Evolutionary conservation across 2,329 filamentous ascomycete species (phyloP).

Genomic region (Talaromyces funiculosus): DNA sequence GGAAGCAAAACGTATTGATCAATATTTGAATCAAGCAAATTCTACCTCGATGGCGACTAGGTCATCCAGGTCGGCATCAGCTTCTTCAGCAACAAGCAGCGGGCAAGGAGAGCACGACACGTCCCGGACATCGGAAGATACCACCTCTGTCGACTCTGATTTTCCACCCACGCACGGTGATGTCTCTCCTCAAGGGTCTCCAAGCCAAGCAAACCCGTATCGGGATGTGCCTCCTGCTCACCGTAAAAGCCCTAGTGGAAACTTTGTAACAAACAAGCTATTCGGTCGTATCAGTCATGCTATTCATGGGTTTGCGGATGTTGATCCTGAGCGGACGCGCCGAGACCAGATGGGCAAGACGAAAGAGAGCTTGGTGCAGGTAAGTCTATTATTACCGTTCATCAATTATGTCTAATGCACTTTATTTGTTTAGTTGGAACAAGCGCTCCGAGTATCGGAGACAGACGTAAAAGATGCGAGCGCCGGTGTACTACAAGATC

Average conservation of each 20-base stretch:
- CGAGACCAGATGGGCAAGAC: conserved; percentile 95
- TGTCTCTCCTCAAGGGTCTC: conserved; percentile 57
- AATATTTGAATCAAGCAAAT: conserved; percentile 67
- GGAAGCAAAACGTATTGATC: conserved; percentile 87
- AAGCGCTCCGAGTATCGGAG: conserved; percentile 80
- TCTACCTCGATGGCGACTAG: conserved; percentile 35
- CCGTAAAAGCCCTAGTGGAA: conserved; percentile 77
- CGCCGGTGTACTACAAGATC: conserved; percentile 76
- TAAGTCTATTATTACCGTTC: conserved; percentile 22
- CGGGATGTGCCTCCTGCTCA: conserved; percentile 48
- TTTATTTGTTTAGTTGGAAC: conserved; percentile 62
- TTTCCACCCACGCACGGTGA: conserved; percentile 87
- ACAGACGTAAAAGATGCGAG: conserved; percentile 93
- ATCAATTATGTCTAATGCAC: not conserved
- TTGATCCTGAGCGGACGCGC: conserved; percentile 87
- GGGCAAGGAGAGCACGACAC: conserved; percentile 35
- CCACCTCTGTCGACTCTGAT: conserved; percentile 89
- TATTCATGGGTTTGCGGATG: conserved; percentile 91
- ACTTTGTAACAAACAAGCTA: conserved; percentile 85
- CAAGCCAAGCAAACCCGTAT: conserved; percentile 62
- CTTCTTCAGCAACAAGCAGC: conserved; percentile 45
- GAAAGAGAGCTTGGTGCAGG: conserved; percentile 69
- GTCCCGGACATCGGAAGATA: conserved; percentile 65
- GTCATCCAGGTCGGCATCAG: conserved; percentile 63
- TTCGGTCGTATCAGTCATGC: conserved; percentile 94